Evolutionary conservation across 208 protist species (phyloP).

Genomic region (Trypanosoma grayi): DNA sequence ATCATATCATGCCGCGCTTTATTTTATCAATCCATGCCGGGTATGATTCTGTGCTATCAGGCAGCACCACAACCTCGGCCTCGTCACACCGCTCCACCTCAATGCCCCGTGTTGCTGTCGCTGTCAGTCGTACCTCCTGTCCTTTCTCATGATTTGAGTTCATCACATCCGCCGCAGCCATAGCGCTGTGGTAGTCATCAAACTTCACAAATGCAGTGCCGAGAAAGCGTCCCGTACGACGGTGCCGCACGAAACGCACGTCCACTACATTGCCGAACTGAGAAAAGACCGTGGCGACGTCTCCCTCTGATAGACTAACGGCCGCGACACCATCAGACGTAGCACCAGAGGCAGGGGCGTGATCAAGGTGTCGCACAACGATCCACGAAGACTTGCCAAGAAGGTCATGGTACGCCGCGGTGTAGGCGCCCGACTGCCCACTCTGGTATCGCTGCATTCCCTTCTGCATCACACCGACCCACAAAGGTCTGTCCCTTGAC

Average conservation of each 20-base stretch:
- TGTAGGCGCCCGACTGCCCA: conserved; percentile 68
- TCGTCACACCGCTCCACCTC: conserved; percentile 80
- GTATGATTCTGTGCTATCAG: conserved; percentile 36
- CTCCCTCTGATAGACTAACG: conserved; percentile 68
- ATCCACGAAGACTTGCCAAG: conserved; percentile 75
- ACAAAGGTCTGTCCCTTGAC: too few relatives aligned
- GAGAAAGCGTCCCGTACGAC: conserved; percentile 63
- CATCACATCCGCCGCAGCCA: conserved; percentile 71
- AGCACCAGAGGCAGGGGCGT: neutral
- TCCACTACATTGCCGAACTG: conserved; percentile 84
- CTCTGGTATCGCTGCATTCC: conserved; percentile 29
- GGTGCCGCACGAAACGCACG: conserved; percentile 74
- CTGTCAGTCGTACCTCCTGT: conserved; percentile 47
- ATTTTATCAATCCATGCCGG: conserved; percentile 40
- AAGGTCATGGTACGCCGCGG: conserved; percentile 65
- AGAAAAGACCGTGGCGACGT: conserved; percentile 84
- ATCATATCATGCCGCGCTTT: neutral
- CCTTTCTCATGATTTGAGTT: conserved; percentile 72
- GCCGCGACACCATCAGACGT: too few relatives aligned
- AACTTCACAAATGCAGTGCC: conserved; percentile 83
- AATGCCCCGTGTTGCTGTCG: too few relatives aligned
- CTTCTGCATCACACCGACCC: too few relatives aligned
- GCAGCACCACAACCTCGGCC: conserved; percentile 37
- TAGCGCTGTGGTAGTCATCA: conserved; percentile 63
- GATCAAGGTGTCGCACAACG: conserved; percentile 54